Evolutionary conservation across 139 green algal genomes (phyloP), one percentile per base, ranked within the genome.

Genomic region (Mychonastes homosphaera): DNA sequence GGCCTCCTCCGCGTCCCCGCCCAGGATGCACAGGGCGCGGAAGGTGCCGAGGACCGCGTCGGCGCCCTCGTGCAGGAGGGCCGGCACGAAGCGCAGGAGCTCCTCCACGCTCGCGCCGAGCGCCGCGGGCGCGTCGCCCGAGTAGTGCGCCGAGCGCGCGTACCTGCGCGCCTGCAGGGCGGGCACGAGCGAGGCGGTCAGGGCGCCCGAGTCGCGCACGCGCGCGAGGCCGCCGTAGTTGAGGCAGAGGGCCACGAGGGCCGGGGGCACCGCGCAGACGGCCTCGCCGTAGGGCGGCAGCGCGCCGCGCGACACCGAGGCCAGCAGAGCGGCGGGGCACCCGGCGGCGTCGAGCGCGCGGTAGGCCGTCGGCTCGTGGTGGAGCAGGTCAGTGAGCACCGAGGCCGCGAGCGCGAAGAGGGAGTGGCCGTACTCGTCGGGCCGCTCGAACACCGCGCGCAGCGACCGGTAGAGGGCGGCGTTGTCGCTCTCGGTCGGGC

Each of bases 311-410:
- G 34, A 88, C 59, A 8, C 72, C 61, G n/a, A n/a, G 9, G 67
- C 63, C 41, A 96, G 48, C 65, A 92, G 94, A 0, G 87, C 75
- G 47, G 86, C 63, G 3, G 88, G 84, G 55, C 95, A 65, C 0
- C 86, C 86, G 6, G 75, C 80, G 32, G 76, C 76, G 10, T 95
- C 78, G 39, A 96, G 69, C 7, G 61, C 49, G 6, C 71, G 56
- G 72, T 83, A 97, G 54, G 75, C 77, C 55, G 88, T 83, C 9
- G 91, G 91, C 65, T 98, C 91, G 36, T 95, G 78, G 72, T 98
- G 85, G 28, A 97, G 82, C 9, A 91, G 69, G 63, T 96, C 88
- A 0, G 76, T 81, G 45, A 94, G 75, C n/a, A 96, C 76, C 6
- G 71, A 79, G 18, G 87, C 79, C 3, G 87, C 87, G 40, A 97